Percentiles rank a stretch among this genome's conserved stretches.
Evolutionary conservation across 306 rosid genomes (phyloP).

Genomic region (Datisca glomerata): DNA sequence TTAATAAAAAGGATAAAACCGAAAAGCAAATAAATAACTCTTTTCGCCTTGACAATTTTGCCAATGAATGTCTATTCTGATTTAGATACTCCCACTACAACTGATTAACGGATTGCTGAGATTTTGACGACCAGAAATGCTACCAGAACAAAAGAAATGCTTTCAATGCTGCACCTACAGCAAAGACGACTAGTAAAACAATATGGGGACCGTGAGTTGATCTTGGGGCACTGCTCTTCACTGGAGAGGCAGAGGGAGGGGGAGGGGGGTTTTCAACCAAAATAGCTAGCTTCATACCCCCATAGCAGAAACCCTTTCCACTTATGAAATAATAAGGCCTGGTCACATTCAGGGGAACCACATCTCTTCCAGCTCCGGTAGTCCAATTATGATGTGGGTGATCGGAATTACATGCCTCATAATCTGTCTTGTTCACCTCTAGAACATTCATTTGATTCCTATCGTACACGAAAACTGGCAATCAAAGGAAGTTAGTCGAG

Average conservation of each 20-base stretch:
- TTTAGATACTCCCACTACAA: too few species aligned
- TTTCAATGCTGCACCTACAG: too few species aligned
- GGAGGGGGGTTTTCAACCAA: conserved; percentile 63
- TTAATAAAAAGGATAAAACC: too few species aligned
- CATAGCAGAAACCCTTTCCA: conserved; percentile 75
- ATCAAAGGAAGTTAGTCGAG: conserved; percentile 3
- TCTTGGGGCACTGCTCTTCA: conserved; percentile 17
- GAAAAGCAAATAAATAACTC: too few species aligned
- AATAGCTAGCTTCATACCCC: conserved; percentile 79
- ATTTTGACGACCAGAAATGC: too few species aligned
- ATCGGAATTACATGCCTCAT: conserved; percentile 54
- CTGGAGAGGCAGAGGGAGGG: conserved; percentile 39
- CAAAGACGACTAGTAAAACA: too few species aligned
- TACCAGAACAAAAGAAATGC: too few species aligned
- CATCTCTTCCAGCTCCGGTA: conserved; percentile 93
- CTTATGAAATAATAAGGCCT: conserved; percentile 62
- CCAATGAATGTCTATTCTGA: too few species aligned
- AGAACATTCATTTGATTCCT: conserved; percentile 73
- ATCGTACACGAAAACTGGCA: conserved; percentile 76
- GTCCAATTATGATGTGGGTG: conserved; percentile 72
- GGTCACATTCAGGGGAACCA: conserved; percentile 72
- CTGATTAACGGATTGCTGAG: too few species aligned
- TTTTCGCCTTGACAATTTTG: too few species aligned
- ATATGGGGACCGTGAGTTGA: conserved; percentile 17
- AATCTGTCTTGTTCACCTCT: conserved; percentile 87